Conservation (phyloP, 1,284 basidiomycete genomes). For the Laetiporus sulphureus region DNA sequence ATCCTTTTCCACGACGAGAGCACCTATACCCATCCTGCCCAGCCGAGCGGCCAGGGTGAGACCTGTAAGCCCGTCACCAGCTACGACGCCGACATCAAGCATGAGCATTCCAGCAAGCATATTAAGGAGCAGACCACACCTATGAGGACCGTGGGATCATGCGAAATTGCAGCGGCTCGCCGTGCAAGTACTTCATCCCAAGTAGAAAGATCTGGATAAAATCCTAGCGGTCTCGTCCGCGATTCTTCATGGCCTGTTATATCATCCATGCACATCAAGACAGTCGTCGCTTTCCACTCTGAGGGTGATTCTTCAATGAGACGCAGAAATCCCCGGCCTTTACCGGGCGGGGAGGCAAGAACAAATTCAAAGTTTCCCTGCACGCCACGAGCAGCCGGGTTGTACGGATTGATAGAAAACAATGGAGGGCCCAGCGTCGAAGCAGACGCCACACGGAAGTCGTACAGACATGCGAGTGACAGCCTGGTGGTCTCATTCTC, state of each 20-base stretch:
- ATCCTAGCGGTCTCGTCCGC: background rate
- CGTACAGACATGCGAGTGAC: conserved; percentile 34
- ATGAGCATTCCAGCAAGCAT: too few relatives aligned
- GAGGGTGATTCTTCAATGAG: conserved; percentile 1
- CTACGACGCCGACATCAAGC: too few relatives aligned
- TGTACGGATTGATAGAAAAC: conserved; percentile 19
- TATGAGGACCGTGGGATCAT: conserved; percentile 3
- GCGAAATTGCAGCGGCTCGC: conserved; percentile 4
- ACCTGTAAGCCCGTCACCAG: too few relatives aligned
- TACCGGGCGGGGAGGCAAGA: background rate
- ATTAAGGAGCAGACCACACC: conserved; percentile 16
- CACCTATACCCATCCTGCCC: too few relatives aligned
- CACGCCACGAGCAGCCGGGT: background rate
- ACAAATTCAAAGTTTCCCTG: conserved; percentile 1
- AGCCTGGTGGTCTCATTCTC: conserved; percentile 44
- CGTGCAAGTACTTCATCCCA: conserved; percentile 40
- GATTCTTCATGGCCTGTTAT: conserved; percentile 7
- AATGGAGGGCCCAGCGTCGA: conserved; percentile 38
- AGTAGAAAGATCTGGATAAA: conserved; percentile 39
- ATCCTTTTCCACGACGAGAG: too few relatives aligned
- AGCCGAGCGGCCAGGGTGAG: too few relatives aligned
- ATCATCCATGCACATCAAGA: conserved; percentile 2
- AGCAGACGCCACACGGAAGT: conserved; percentile 32
- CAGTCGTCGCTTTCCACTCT: conserved; percentile 3
- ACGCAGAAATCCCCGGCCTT: conserved; percentile 4